Evolutionary conservation across 2,329 filamentous ascomycete genomes (phyloP).

Genomic region (Ceratocystis colombiana): DNA sequence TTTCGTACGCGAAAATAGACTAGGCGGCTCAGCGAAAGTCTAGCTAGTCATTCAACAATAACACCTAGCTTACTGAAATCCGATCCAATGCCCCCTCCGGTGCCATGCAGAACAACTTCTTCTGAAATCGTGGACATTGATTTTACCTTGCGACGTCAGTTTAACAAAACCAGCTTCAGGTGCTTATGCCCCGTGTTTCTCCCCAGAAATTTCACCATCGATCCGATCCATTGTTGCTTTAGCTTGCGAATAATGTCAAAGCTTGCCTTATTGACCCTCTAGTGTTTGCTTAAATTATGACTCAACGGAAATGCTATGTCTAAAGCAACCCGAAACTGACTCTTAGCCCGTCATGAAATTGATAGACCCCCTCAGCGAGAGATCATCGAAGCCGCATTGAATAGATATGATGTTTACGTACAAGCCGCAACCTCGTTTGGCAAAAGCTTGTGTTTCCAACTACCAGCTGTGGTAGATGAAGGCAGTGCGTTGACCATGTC

Average conservation of each 20-base stretch:
- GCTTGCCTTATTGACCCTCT: slow-evolving; percentile 15
- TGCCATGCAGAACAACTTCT: slow-evolving; percentile 5
- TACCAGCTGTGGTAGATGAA: slow-evolving; percentile 77
- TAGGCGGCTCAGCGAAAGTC: neutral
- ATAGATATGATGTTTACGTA: slow-evolving; percentile 82
- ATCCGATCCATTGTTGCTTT: neutral
- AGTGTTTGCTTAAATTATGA: neutral
- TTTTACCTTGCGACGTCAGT: slow-evolving; percentile 63
- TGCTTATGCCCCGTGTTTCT: slow-evolving; percentile 32
- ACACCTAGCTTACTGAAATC: neutral
- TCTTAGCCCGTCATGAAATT: slow-evolving; percentile 5
- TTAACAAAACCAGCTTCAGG: slow-evolving; percentile 65
- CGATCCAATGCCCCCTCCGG: neutral
- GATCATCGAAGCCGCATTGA: slow-evolving; percentile 70
- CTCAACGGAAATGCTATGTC: neutral
- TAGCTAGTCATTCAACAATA: neutral
- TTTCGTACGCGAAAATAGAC: neutral
- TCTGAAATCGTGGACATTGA: slow-evolving; percentile 47
- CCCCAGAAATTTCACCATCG: neutral
- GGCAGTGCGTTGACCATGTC: slow-evolving; percentile 52
- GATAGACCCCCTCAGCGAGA: slow-evolving; percentile 71
- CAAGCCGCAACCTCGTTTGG: slow-evolving; percentile 87
- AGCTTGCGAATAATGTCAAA: slow-evolving; percentile 9
- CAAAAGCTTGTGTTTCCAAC: slow-evolving; percentile 86
- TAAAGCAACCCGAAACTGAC: neutral